These are phyloP conservation scores for Zalaria obscura DNA, from an alignment of 2,329 filamentous ascomycete genomes.

Conservation along the genomic window DNA sequence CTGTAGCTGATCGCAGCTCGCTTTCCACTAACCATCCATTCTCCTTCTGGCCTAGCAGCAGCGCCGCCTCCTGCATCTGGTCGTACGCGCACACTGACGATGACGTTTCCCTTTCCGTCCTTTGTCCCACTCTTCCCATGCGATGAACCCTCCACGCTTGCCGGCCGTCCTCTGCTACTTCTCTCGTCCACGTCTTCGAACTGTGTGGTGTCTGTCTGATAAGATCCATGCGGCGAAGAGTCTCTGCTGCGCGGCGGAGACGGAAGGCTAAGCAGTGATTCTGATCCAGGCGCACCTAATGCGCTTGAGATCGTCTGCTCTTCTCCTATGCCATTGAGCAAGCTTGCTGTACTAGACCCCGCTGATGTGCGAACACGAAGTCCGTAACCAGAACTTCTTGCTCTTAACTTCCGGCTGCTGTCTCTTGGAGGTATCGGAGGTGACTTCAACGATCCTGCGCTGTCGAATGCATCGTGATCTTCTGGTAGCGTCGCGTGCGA, in stretches of 20 bases:
- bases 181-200: slow-evolving; percentile 67
- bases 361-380: slow-evolving; percentile 36
- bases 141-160: slow-evolving; percentile 14
- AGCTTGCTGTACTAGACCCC: slow-evolving; percentile 46
- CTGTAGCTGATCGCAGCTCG: slow-evolving; percentile 68
- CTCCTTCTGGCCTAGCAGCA: slow-evolving; percentile 51
- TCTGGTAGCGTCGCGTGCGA: slow-evolving; percentile 30
- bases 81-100: slow-evolving; percentile 87
- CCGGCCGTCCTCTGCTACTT: slow-evolving; percentile 22
- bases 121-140: slow-evolving; percentile 21
- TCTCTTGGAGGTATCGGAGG: too few species aligned
- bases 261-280: slow-evolving; percentile 60
- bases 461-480: too few species aligned
- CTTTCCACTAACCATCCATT: slow-evolving; percentile 86
- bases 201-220: slow-evolving; percentile 78
- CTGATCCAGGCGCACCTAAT: slow-evolving; percentile 51
- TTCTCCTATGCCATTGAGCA: slow-evolving; percentile 67
- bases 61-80: slow-evolving; percentile 59
- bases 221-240: slow-evolving; percentile 84
- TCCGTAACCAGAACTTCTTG: slow-evolving; percentile 20
- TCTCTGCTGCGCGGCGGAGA: slow-evolving; percentile 81
- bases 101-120: slow-evolving; percentile 83
- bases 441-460: too few species aligned
- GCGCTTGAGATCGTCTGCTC: slow-evolving; percentile 55
- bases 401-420: too few species aligned